Conservation (phyloP, 202 grass and related monocot species). For the Panicum hallii region DNA sequence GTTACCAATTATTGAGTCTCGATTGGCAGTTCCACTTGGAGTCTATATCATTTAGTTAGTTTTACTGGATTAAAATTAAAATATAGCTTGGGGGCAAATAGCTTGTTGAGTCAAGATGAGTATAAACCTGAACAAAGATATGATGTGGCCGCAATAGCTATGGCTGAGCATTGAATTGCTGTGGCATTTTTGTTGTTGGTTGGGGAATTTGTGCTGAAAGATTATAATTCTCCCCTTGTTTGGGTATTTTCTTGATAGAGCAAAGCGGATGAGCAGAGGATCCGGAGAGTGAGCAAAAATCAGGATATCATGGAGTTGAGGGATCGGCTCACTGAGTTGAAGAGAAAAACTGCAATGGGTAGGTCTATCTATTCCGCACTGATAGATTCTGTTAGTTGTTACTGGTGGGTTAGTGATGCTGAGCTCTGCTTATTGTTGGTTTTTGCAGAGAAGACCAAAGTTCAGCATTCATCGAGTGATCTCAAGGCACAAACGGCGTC, state of each 20-base stretch:
- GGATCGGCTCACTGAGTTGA: conserved; percentile 59
- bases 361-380: conserved; percentile 44
- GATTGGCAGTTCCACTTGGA: not conserved
- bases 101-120: not conserved
- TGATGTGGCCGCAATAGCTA: not conserved
- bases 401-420: conserved; percentile 26
- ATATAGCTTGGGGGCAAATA: conserved; percentile 9
- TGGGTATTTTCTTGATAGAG: conserved; percentile 54
- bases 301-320: conserved; percentile 79
- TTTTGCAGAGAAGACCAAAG: conserved; percentile 73
- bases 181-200: conserved; percentile 30
- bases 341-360: conserved; percentile 66
- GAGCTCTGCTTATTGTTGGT: conserved; percentile 42
- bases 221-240: conserved; percentile 10
- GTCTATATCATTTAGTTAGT: not conserved
- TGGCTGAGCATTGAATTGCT: conserved; percentile 24
- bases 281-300: conserved; percentile 69
- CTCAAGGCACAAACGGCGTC: conserved; percentile 51
- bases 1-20: not conserved
- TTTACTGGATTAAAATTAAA: conserved; percentile 5
- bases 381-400: conserved; percentile 6
- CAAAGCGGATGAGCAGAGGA: conserved; percentile 77
- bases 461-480: conserved; percentile 59
- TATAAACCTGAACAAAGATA: conserved; percentile 12
- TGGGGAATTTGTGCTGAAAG: conserved; percentile 16